Base-by-base conservation (phyloP, 306 rosid genomes). In the Urtica urens region DNA sequence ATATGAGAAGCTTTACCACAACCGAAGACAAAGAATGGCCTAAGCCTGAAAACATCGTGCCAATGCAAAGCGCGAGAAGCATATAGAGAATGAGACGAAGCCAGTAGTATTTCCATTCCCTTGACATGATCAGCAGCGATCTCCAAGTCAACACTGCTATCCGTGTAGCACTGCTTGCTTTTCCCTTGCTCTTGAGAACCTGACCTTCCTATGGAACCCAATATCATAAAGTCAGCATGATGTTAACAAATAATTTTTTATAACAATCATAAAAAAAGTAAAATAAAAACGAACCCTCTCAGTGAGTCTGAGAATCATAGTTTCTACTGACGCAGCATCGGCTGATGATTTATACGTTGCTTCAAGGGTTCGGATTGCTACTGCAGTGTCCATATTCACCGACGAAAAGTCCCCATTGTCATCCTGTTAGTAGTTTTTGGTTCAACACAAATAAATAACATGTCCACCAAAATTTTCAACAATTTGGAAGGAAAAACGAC, bases 61-160 rank as follows among this genome's bases (percentile, higher is more conserved):
- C 93, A 23, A 86, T 71, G 63, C 87, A 82, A 29, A 92, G 75
- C 0, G 96, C 69, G 33, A 92, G 80, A 42, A 92, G 82, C 93
- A 92, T 75, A 57, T 59, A 73, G 65, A 92, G 99, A 79, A 79
- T 67, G 59, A 92, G 99, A 46, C 94, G 95, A 57, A 92, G 87
- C 99, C 99, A 92, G 56, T 85, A 92, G 73, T 85, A 85, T 65
- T 73, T 81, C 99, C 99, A 85, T 60, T 92, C 99, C 77, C 99
- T 79, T 57, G 96, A 92, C 85, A 92, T 86, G 53, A 92, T 82
- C 49, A 92, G 70, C 68, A 92, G 72, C 2, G 99, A 92, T 71
- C 99, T 80, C 94, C 96, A 92, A 3, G 96, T 85, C 72, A 92
- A 68, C 37, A 85, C 94, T n/a, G 94, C 96, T 49, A 82, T 55